Evolutionary conservation across 2,329 filamentous ascomycete genomes (phyloP), one percentile per base, ranked within the genome.

Genomic region (Didymella sp.): DNA sequence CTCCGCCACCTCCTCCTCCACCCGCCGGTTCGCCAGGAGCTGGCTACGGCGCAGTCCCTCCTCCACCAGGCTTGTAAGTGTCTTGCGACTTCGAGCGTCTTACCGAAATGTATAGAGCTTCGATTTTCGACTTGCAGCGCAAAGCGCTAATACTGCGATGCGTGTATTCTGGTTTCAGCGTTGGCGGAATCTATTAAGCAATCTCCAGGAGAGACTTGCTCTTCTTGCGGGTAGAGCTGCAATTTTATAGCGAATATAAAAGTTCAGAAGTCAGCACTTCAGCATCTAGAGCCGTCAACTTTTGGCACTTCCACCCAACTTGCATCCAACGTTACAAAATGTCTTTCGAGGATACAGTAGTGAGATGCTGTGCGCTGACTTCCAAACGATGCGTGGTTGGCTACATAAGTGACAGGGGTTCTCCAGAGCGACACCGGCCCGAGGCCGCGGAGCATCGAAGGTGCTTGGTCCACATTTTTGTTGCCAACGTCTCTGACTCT

Each of bases 1-100:
- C 65, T 44, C 64, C 70, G 22, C 73, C 73, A 11, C 73, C 74
- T 30, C 71, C 73, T 24, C 73, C 72, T 11, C 73, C 73, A 45
- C 68, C 71, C 11, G 68, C 69, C 59, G 72, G 63, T 7, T 74
- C 73, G 21, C 73, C 74, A 45, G 64, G 71, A 33, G 66, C 68
- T 35, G 59, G 64, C 41, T 76, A 76, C 61, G 71, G 68, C 38
- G 68, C 75, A 43, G 74, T 76, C 12, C 60, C 60, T 37, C 60
- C 60, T 22, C 60, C 60, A 17, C 60, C 60, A n/a, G 60, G 60
- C 51, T 41, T 62, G 53, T 62, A 62, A 58, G 60, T 62, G 42
- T 45, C 21, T 40, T 42, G 40, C 58, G 60, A 47, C 59, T 62
- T 27, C 17, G 28, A 52, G 53, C 50, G 31, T 49, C 50, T 60